Percentiles rank a stretch among this genome's conserved stretches.
Evolutionary conservation across 352 stramenopile genomes (phyloP).

Genomic region (Phytophthora palmivora): DNA sequence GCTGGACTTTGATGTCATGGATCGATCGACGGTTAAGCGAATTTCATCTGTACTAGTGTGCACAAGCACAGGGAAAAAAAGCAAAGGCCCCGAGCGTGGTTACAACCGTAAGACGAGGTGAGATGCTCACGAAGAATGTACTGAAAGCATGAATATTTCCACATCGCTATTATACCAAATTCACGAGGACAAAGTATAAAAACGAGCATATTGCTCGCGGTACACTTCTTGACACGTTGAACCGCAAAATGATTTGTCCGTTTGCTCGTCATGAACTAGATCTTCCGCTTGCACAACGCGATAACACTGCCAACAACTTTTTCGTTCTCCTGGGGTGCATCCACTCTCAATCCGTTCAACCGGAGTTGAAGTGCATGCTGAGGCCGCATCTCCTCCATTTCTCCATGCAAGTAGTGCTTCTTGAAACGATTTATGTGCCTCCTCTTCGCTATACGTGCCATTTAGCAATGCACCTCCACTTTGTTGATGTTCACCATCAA

Average conservation of each 20-base stretch:
- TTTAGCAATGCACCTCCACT: constrained; percentile 57
- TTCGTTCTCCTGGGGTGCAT: constrained; percentile 46
- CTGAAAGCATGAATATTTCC: not conserved
- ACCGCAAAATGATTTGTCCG: constrained; percentile 64
- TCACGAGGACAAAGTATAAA: constrained; percentile 40
- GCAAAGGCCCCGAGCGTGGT: constrained; percentile 16
- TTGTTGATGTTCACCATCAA: constrained; percentile 11
- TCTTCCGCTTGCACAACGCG: constrained; percentile 47
- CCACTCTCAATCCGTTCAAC: constrained; percentile 61
- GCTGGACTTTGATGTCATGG: constrained; percentile 76
- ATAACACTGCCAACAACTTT: constrained; percentile 89
- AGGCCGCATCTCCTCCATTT: constrained; percentile 17
- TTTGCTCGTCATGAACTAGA: constrained; percentile 53
- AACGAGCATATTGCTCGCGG: constrained; percentile 58
- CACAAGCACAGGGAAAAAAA: constrained; percentile 68
- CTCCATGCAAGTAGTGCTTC: constrained; percentile 71
- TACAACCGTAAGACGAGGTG: not conserved
- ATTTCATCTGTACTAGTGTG: constrained; percentile 77
- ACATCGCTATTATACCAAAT: not conserved
- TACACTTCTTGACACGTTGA: constrained; percentile 49
- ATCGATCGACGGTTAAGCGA: constrained; percentile 79
- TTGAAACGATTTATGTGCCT: constrained; percentile 73
- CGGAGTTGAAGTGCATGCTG: not conserved
- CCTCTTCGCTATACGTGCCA: constrained; percentile 73
- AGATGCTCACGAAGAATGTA: not conserved